phyloP scores from a whole-genome alignment of 805 yeast genomes.

The Metschnikowia amazonensis region DNA sequence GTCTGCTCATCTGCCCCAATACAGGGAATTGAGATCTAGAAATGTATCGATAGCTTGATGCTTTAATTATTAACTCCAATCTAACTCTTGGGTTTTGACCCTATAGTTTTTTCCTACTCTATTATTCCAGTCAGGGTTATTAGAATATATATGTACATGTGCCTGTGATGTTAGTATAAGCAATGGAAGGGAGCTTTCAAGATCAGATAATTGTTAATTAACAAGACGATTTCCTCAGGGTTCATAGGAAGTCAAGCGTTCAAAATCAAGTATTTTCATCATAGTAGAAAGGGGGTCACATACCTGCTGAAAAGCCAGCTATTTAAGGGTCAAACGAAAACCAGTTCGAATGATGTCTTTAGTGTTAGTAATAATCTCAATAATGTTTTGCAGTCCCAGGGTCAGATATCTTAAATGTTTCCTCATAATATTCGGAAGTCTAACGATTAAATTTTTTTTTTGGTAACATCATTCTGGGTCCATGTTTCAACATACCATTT shows the following conservation, averaged over 20 bases:
- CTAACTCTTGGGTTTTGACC: background rate
- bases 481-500: slow-evolving; percentile 13
- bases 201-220: slow-evolving; percentile 17
- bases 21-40: too few relatives aligned
- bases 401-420: slow-evolving; percentile 30
- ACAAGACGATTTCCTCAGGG: slow-evolving; percentile 24
- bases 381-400: slow-evolving; percentile 2
- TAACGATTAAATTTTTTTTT: slow-evolving; percentile 38
- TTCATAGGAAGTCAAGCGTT: slow-evolving; percentile 30
- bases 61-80: too few relatives aligned
- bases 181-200: background rate
- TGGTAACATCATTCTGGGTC: slow-evolving; percentile 29
- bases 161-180: slow-evolving; percentile 11
- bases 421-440: slow-evolving; percentile 40
- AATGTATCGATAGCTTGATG: too few relatives aligned
- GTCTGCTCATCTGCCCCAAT: background rate
- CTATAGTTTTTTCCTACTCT: background rate
- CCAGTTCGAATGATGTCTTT: slow-evolving; percentile 4
- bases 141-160: slow-evolving; percentile 11
- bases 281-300: slow-evolving; percentile 11
- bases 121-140: background rate
- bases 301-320: slow-evolving; percentile 11
- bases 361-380: slow-evolving; percentile 7
- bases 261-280: slow-evolving; percentile 25
- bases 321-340: background rate